phyloP scores from a whole-genome alignment of 2,329 filamentous ascomycete species.

The Colletotrichum tropicicola region DNA sequence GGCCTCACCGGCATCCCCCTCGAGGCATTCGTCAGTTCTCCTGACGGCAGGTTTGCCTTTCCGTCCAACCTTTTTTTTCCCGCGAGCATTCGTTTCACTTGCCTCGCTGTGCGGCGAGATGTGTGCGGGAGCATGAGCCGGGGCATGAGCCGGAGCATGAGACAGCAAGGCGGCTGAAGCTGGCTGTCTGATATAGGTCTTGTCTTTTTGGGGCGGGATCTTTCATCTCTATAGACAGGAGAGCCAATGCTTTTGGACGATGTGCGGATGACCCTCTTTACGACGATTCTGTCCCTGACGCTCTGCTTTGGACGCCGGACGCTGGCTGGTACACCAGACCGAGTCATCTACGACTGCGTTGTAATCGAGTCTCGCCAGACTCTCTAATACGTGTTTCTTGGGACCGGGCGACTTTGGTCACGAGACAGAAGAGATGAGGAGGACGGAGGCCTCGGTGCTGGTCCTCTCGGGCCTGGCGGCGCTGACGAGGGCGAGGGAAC shows the following conservation, averaged over 20 bases:
- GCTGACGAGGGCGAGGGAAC: conserved; percentile 39
- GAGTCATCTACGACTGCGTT: neutral
- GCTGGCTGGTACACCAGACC: neutral
- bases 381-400: neutral
- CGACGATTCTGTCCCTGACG: neutral
- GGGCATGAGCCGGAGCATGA: neutral
- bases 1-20: neutral
- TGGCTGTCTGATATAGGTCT: conserved; percentile 20
- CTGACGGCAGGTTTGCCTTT: conserved; percentile 1
- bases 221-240: neutral
- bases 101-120: neutral
- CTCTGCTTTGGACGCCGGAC: neutral
- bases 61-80: conserved; percentile 11
- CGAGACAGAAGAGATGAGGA: conserved; percentile 35
- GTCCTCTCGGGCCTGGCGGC: conserved; percentile 40
- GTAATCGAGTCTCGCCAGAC: too few species aligned
- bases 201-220: neutral
- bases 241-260: conserved; percentile 1
- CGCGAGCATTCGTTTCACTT: conserved; percentile 12
- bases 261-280: conserved; percentile 2
- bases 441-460: conserved; percentile 35
- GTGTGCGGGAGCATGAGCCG: neutral
- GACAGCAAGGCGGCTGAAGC: neutral
- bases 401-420: neutral
- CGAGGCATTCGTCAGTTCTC: neutral